Percentiles rank a stretch among this genome's conserved stretches.
These are phyloP conservation scores for Naganishia cerealis DNA, from an alignment of 1,284 basidiomycete genomes.

Conservation along the genomic window DNA sequence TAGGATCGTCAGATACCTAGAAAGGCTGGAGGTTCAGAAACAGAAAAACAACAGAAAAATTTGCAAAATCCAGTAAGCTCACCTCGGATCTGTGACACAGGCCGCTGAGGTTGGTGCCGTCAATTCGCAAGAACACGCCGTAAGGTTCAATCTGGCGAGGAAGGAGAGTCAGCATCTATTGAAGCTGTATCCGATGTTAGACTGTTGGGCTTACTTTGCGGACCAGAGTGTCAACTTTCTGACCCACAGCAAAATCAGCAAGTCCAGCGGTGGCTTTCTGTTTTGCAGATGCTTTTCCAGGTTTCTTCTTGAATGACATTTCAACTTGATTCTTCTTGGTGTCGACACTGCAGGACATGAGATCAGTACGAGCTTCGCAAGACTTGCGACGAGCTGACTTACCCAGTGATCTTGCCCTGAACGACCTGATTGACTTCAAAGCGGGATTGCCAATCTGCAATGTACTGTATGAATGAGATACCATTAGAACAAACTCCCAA, in stretches of 20 bases:
- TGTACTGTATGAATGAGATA: constrained; percentile 61
- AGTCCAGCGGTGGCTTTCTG: constrained; percentile 50
- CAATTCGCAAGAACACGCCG: constrained; percentile 87
- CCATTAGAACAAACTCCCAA: constrained; percentile 24
- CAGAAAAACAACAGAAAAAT: neutral
- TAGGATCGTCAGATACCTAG: constrained; percentile 79
- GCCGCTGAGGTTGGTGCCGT: constrained; percentile 77
- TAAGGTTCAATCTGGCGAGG: constrained; percentile 68
- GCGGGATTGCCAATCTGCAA: constrained; percentile 89
- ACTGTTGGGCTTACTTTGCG: constrained; percentile 57
- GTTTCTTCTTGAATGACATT: constrained; percentile 71
- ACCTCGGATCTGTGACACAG: constrained; percentile 90
- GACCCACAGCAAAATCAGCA: constrained; percentile 67
- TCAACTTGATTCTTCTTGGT: constrained; percentile 73
- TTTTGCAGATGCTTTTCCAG: constrained; percentile 55
- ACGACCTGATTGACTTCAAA: constrained; percentile 83
- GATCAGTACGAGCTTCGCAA: constrained; percentile 30
- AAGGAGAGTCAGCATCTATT: constrained; percentile 31
- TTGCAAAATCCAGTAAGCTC: neutral
- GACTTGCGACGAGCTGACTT: constrained; percentile 19
- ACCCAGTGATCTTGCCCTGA: constrained; percentile 78
- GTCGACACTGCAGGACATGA: constrained; percentile 62
- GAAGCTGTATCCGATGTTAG: constrained; percentile 27
- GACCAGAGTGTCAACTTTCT: constrained; percentile 72
- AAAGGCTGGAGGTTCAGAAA: neutral